phyloP scores from a whole-genome alignment of 805 yeast species.

The Lipomyces yamadae region DNA sequence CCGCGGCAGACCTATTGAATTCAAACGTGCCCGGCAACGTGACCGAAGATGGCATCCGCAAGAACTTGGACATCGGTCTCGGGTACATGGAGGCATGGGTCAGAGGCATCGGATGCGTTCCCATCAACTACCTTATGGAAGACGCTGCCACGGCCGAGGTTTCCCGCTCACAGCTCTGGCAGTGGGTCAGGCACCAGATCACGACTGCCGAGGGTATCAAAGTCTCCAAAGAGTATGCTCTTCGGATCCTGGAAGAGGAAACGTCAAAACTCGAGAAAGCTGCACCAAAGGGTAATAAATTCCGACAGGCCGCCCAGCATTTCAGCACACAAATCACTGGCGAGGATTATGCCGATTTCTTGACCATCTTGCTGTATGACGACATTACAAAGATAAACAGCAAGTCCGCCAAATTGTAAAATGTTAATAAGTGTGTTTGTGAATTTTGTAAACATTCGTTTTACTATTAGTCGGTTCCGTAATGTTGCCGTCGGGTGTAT shows the following conservation, averaged over 20 bases:
- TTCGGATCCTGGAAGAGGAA: constrained; percentile 60
- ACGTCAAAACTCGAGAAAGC: constrained; percentile 56
- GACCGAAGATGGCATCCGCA: constrained; percentile 69
- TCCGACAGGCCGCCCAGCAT: constrained; percentile 60
- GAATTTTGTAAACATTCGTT: no score
- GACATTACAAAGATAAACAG: constrained; percentile 26
- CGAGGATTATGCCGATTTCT: constrained; percentile 66
- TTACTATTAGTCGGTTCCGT: no score
- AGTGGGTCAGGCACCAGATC: constrained; percentile 72
- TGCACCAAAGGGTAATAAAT: constrained; percentile 54
- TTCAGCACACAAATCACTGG: constrained; percentile 69
- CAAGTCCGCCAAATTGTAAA: constrained; percentile 30
- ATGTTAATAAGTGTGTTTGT: no score
- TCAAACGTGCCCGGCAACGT: constrained; percentile 65
- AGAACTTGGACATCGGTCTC: constrained; percentile 65
- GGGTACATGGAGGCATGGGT: constrained; percentile 78
- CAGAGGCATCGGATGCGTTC: constrained; percentile 72
- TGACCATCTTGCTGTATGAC: constrained; percentile 53
- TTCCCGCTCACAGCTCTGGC: constrained; percentile 73
- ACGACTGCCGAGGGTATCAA: constrained; percentile 59
- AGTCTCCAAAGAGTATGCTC: constrained; percentile 58
- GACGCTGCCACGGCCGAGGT: constrained; percentile 82
- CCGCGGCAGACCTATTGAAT: constrained; percentile 64
- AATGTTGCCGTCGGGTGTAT: no score
- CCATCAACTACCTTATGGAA: constrained; percentile 76